Conservation (phyloP, 1,284 basidiomycete species). For the Tilletiaria anomala region DNA sequence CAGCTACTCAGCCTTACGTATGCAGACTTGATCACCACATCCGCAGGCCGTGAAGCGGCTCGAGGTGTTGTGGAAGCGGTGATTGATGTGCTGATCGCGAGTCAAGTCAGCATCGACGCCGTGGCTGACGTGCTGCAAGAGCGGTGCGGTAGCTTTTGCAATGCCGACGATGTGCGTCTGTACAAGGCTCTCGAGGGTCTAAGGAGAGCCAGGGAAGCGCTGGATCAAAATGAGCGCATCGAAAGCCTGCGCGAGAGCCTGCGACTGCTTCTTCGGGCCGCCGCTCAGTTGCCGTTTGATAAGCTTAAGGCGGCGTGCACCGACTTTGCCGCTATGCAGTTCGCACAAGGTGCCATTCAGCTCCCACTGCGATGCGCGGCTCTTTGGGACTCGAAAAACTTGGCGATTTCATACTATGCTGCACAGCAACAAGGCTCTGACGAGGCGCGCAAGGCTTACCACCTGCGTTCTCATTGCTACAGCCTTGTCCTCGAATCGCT, state of each 20-base stretch:
- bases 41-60: conserved; percentile 66
- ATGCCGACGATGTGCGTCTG: conserved; percentile 89
- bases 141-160: conserved; percentile 91
- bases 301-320: conserved; percentile 68
- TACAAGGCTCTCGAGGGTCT: conserved; percentile 97
- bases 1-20: conserved; percentile 18
- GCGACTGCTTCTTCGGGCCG: conserved; percentile 69
- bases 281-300: conserved; percentile 66
- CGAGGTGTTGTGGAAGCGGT: conserved; percentile 81
- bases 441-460: conserved; percentile 51
- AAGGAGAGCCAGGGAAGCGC: conserved; percentile 71
- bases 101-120: conserved; percentile 88
- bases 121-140: conserved; percentile 87
- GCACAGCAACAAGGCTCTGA: conserved; percentile 52
- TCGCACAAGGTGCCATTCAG: conserved; percentile 70
- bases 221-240: conserved; percentile 49
- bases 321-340: conserved; percentile 71
- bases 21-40: conserved; percentile 50
- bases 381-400: conserved; percentile 60
- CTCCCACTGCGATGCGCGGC: conserved; percentile 72
- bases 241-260: conserved; percentile 11
- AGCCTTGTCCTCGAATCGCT: conserved; percentile 51
- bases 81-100: conserved; percentile 92
- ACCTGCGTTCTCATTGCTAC: conserved; percentile 53
- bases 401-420: conserved; percentile 14